phyloP scores from a whole-genome alignment of 1,284 basidiomycete genomes.

The Fomitopsis pinicola region DNA sequence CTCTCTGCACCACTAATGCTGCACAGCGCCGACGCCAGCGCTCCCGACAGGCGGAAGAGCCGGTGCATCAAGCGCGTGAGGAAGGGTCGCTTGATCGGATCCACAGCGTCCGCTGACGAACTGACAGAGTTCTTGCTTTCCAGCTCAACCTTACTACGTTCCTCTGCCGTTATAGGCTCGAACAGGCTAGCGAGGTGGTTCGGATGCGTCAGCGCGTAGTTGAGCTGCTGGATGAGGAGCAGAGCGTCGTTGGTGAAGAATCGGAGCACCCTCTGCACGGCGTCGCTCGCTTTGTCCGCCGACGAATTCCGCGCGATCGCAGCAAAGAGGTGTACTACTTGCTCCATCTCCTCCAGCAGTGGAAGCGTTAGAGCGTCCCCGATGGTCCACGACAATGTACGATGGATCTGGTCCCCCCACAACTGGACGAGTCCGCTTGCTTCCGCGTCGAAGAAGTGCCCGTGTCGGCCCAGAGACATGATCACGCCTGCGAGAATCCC shows the following conservation, averaged over 20 bases:
- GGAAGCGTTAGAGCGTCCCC: conserved; percentile 70
- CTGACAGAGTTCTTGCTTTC: conserved; percentile 32
- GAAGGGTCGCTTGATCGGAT: conserved; percentile 64
- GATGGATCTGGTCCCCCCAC: conserved; percentile 76
- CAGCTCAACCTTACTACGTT: conserved; percentile 63
- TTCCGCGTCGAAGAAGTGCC: conserved; percentile 84
- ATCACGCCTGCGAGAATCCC: conserved; percentile 76
- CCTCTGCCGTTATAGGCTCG: conserved; percentile 78
- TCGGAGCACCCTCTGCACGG: conserved; percentile 57
- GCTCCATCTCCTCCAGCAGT: conserved; percentile 77
- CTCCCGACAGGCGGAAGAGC: conserved; percentile 65
- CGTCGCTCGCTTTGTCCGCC: conserved; percentile 39
- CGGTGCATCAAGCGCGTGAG: conserved; percentile 66
- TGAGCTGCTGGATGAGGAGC: conserved; percentile 80
- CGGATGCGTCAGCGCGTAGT: conserved; percentile 88
- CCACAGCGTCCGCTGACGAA: conserved; percentile 44
- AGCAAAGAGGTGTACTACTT: conserved; percentile 72
- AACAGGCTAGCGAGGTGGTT: conserved; percentile 79
- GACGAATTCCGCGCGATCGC: conserved; percentile 58
- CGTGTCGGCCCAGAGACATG: conserved; percentile 57
- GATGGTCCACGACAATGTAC: conserved; percentile 76
- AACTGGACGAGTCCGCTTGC: conserved; percentile 84
- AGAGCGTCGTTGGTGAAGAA: conserved; percentile 67
- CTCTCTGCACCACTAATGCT: conserved; percentile 67
- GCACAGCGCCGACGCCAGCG: conserved; percentile 67